phyloP scores from a whole-genome alignment of 768 basidiomycete genomes.

The Candolleomyces efflorescens region DNA sequence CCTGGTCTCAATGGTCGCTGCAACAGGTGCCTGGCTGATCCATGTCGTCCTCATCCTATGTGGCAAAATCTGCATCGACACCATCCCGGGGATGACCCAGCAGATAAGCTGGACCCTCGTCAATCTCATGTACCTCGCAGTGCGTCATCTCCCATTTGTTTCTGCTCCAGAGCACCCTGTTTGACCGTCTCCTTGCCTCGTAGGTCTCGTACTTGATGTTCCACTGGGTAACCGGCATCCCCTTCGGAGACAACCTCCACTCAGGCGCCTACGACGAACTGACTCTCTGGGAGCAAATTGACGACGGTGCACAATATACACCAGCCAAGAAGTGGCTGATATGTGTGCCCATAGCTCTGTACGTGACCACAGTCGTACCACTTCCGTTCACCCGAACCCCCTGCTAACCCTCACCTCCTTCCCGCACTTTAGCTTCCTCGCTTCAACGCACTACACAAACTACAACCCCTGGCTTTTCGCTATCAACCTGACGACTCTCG shows the following conservation, averaged over 20 bases:
- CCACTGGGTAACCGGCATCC: slow-evolving; percentile 96
- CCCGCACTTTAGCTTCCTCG: slow-evolving; percentile 65
- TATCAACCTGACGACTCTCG: slow-evolving; percentile 78
- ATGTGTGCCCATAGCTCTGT: slow-evolving; percentile 86
- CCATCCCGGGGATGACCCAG: slow-evolving; percentile 90
- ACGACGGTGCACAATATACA: slow-evolving; percentile 97
- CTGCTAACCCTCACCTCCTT: background rate
- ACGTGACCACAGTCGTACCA: slow-evolving; percentile 24
- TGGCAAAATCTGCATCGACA: slow-evolving; percentile 92
- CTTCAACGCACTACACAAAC: slow-evolving; percentile 96
- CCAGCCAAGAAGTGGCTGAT: slow-evolving; percentile 98
- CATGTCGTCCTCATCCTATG: slow-evolving; percentile 89
- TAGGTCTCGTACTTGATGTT: slow-evolving; percentile 98
- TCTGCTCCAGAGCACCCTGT: background rate
- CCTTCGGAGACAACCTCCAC: slow-evolving; percentile 83
- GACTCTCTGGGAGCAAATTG: slow-evolving; percentile 99
- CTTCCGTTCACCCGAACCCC: background rate
- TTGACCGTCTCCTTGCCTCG: background rate
- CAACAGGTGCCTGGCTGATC: slow-evolving; percentile 92
- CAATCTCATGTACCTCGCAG: slow-evolving; percentile 86
- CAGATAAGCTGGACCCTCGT: slow-evolving; percentile 95
- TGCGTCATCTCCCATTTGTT: slow-evolving; percentile 35
- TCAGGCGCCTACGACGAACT: slow-evolving; percentile 96
- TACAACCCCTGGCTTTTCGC: slow-evolving; percentile 94
- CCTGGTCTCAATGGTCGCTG: background rate